Conservation (phyloP, 345 rosid species). For the Aegle marmelos region DNA sequence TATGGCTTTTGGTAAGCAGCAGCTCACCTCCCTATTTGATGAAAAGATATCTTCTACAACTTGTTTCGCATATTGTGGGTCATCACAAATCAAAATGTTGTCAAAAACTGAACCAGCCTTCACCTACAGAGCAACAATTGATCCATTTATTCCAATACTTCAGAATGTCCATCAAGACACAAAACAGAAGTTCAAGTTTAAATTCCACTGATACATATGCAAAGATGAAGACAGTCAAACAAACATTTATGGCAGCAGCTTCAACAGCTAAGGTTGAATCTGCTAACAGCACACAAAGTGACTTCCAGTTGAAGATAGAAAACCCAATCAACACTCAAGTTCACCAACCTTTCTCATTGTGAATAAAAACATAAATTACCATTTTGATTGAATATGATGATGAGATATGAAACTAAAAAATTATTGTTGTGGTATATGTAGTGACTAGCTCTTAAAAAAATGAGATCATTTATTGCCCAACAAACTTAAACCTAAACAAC, state of each 20-base stretch:
- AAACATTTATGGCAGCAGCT: neutral
- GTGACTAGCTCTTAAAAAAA: neutral
- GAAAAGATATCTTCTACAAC: constrained; percentile 59
- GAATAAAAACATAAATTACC: neutral
- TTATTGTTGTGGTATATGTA: neutral
- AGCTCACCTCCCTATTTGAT: constrained; percentile 69
- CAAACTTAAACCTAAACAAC: neutral
- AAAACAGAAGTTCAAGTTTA: neutral
- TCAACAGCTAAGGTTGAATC: neutral
- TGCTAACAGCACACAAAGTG: neutral
- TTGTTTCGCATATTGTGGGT: constrained; percentile 83
- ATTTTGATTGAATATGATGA: neutral
- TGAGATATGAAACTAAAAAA: neutral
- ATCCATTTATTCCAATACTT: constrained; percentile 1
- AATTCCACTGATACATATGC: neutral
- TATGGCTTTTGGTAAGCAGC: neutral
- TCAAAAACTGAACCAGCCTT: constrained; percentile 92
- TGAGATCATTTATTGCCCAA: neutral
- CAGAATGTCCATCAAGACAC: neutral
- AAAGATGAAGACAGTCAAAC: neutral
- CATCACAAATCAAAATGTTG: constrained; percentile 84
- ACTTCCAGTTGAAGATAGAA: neutral
- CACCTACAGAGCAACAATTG: constrained; percentile 51
- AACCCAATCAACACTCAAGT: neutral
- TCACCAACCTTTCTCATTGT: neutral